Conservation (phyloP, 1,284 basidiomycete genomes). For the Ceratobasidium theobromae region DNA sequence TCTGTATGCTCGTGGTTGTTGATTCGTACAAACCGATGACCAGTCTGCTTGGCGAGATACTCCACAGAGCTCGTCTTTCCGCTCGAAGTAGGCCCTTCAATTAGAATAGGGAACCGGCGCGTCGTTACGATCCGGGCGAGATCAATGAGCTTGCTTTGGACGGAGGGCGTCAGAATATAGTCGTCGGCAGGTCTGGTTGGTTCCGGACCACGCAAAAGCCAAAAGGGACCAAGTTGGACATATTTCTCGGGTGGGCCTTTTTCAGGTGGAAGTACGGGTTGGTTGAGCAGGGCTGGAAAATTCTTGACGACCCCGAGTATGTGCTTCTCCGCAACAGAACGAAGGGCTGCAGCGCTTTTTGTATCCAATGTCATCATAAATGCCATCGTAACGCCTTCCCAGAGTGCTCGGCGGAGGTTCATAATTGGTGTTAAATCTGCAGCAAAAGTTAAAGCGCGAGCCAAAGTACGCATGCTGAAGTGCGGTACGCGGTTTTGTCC, state of each 20-base stretch:
- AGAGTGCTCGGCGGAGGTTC: constrained; percentile 83
- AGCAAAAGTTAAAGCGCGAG: constrained; percentile 90
- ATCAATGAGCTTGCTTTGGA: constrained; percentile 92
- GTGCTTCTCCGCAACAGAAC: constrained; percentile 70
- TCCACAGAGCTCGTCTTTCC: constrained; percentile 98
- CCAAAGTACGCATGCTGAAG: constrained; percentile 95
- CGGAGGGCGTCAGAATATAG: constrained; percentile 95
- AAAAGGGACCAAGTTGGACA: constrained; percentile 90
- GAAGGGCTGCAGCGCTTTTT: constrained; percentile 70
- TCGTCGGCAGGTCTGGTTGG: constrained; percentile 65
- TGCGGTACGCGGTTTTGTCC: constrained; percentile 95
- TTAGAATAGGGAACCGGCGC: constrained; percentile 89
- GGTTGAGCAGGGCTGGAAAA: constrained; percentile 63
- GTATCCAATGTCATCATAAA: constrained; percentile 94
- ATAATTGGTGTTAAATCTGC: constrained; percentile 78
- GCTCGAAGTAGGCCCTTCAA: constrained; percentile 97
- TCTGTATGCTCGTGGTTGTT: constrained; percentile 99
- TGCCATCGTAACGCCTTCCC: constrained; percentile 97
- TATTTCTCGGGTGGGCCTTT: constrained; percentile 54
- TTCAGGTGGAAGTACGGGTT: constrained; percentile 9
- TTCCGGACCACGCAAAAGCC: constrained; percentile 74
- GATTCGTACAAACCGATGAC: constrained; percentile 96
- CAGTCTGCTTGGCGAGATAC: constrained; percentile 90
- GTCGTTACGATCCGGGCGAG: constrained; percentile 90
- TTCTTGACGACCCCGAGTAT: constrained; percentile 86